Percentiles rank a stretch among this genome's conserved stretches.
Conservation (phyloP, 331 rosid species). For the Acacia pycnantha region DNA sequence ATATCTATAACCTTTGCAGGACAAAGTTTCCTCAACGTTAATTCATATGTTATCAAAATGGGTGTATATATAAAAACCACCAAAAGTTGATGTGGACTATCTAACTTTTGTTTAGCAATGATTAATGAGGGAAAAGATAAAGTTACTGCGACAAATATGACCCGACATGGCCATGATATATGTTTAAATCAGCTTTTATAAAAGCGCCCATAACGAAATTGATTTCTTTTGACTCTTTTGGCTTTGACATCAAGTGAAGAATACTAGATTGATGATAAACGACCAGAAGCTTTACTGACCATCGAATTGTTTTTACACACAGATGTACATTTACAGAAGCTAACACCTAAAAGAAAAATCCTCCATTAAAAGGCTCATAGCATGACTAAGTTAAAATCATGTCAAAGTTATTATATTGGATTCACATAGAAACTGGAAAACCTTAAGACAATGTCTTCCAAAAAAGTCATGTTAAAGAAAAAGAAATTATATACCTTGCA, state of each 20-base stretch:
- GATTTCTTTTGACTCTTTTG: slow-evolving; percentile 43
- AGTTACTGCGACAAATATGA: slow-evolving; percentile 5
- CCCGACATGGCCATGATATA: slow-evolving; percentile 29
- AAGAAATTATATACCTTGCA: slow-evolving; percentile 67
- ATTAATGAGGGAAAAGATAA: neutral
- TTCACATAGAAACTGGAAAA: too few relatives aligned
- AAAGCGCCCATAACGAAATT: slow-evolving; percentile 30
- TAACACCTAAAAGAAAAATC: neutral
- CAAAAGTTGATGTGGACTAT: neutral
- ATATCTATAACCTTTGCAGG: neutral
- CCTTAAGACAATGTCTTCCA: too few relatives aligned
- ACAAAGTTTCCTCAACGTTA: neutral
- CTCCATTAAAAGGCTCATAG: neutral
- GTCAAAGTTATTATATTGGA: neutral
- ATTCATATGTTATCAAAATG: neutral
- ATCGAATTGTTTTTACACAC: neutral
- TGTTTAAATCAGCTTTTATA: slow-evolving; percentile 28
- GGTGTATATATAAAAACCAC: neutral
- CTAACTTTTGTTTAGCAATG: neutral
- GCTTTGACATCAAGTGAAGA: slow-evolving; percentile 31
- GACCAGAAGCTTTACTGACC: slow-evolving; percentile 10
- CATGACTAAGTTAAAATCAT: slow-evolving; percentile 22
- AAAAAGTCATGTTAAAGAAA: neutral
- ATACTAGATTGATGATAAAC: neutral
- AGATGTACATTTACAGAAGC: neutral